Evolutionary conservation across 768 basidiomycete genomes (phyloP).

Genomic region (Pleurotus salmoneostramineus): DNA sequence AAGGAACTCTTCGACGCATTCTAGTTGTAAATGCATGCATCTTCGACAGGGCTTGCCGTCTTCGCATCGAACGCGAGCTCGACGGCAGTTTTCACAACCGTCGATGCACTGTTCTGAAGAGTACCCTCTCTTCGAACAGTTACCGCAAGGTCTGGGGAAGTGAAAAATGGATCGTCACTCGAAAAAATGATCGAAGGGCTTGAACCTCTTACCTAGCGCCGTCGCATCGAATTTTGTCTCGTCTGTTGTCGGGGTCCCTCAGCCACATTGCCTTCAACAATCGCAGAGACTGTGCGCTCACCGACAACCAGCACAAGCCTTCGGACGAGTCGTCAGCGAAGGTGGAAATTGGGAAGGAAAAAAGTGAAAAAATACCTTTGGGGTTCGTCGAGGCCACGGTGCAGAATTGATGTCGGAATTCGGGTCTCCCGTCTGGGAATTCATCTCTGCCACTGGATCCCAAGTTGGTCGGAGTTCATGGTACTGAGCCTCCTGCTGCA

Average conservation of each 20-base stretch:
- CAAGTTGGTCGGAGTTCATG: constrained; percentile 4
- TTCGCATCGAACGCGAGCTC: constrained; percentile 54
- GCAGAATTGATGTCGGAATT: constrained; percentile 47
- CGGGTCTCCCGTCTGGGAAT: constrained; percentile 36
- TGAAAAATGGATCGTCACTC: background rate
- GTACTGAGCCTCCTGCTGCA: background rate
- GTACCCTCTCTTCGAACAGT: constrained; percentile 54
- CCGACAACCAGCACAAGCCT: constrained; percentile 66
- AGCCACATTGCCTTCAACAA: too few relatives aligned
- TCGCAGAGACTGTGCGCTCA: constrained; percentile 13
- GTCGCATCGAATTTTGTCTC: constrained; percentile 62
- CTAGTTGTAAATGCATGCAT: constrained; percentile 46
- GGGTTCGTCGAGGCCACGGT: constrained; percentile 46
- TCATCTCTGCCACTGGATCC: constrained; percentile 23
- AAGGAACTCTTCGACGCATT: constrained; percentile 43
- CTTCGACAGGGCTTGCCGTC: constrained; percentile 45
- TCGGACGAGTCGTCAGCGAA: constrained; percentile 10
- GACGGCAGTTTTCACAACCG: constrained; percentile 58
- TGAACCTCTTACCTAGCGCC: constrained; percentile 36
- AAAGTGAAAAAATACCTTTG: constrained; percentile 37
- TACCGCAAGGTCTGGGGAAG: constrained; percentile 47
- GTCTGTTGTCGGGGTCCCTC: constrained; percentile 26
- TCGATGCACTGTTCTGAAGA: constrained; percentile 50
- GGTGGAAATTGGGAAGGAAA: background rate
- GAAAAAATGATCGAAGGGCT: background rate